Conservation (phyloP, 805 yeast genomes). For the Hermanozyma aechmeae region DNA sequence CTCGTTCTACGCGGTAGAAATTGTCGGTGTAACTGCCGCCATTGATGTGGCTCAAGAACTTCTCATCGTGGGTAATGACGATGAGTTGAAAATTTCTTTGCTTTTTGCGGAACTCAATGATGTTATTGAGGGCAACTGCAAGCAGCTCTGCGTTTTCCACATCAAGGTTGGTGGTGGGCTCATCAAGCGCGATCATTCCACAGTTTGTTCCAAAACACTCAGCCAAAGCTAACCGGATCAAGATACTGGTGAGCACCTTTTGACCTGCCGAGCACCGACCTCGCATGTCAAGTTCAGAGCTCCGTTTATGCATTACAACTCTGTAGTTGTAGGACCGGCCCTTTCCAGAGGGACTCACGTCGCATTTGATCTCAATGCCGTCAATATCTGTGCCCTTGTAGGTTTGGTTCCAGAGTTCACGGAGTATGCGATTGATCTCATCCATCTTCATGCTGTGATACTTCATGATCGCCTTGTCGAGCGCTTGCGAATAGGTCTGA, state of each 20-base stretch:
- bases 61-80: conserved; percentile 95
- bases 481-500: conserved; percentile 69
- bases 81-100: conserved; percentile 91
- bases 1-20: conserved; percentile 73
- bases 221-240: conserved; percentile 84
- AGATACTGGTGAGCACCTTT: conserved; percentile 84
- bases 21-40: conserved; percentile 82
- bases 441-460: conserved; percentile 88
- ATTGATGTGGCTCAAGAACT: conserved; percentile 74
- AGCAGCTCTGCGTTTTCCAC: conserved; percentile 80
- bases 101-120: conserved; percentile 62
- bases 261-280: conserved; percentile 99
- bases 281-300: conserved; percentile 91
- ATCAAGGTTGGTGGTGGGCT: conserved; percentile 95
- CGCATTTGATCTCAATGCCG: conserved; percentile 77
- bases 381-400: conserved; percentile 95
- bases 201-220: conserved; percentile 93
- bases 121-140: conserved; percentile 68
- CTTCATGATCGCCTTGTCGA: conserved; percentile 89
- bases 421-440: conserved; percentile 79
- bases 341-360: conserved; percentile 43
- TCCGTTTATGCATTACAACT: conserved; percentile 91
- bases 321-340: conserved; percentile 79
- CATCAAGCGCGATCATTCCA: conserved; percentile 94
- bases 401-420: conserved; percentile 89